Percentiles rank a stretch among this genome's conserved stretches.
Evolutionary conservation across 176 grass and related monocot genomes (phyloP).

Genomic region (Carex littledalei): DNA sequence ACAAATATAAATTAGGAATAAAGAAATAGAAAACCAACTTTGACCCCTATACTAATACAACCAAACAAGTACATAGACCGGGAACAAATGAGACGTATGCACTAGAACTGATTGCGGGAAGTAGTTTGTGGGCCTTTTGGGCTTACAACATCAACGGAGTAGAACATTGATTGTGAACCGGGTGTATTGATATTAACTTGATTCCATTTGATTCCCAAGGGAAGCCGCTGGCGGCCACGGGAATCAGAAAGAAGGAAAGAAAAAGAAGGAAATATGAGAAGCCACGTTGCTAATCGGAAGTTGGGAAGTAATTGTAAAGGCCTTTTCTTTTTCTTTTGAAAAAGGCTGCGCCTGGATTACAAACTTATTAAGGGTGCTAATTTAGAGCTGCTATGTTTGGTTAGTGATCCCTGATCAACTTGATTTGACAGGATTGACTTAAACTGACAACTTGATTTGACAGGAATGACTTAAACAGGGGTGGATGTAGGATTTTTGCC

Average conservation of each 20-base stretch:
- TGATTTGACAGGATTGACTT: background rate
- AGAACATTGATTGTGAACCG: background rate
- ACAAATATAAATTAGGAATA: background rate
- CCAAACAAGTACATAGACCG: background rate
- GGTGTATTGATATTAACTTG: background rate
- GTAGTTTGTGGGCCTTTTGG: background rate
- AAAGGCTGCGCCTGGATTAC: background rate
- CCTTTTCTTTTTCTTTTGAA: too few relatives aligned
- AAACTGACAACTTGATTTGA: background rate
- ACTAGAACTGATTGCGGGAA: background rate
- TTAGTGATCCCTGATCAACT: background rate
- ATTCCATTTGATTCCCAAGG: background rate
- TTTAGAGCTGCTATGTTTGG: background rate
- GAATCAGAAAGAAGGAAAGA: background rate
- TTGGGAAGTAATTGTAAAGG: background rate
- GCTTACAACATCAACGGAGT: background rate
- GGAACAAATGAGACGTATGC: background rate
- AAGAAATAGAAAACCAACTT: constrained; percentile 11
- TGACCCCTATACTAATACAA: background rate
- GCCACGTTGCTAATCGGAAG: background rate
- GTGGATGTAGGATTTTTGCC: too few relatives aligned
- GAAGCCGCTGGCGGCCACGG: background rate
- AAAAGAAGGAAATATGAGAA: background rate
- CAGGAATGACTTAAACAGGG: background rate
- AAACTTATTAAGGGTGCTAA: background rate